These are phyloP conservation scores for Turnera subulata DNA, from an alignment of 345 rosid genomes.

Conservation along the genomic window DNA sequence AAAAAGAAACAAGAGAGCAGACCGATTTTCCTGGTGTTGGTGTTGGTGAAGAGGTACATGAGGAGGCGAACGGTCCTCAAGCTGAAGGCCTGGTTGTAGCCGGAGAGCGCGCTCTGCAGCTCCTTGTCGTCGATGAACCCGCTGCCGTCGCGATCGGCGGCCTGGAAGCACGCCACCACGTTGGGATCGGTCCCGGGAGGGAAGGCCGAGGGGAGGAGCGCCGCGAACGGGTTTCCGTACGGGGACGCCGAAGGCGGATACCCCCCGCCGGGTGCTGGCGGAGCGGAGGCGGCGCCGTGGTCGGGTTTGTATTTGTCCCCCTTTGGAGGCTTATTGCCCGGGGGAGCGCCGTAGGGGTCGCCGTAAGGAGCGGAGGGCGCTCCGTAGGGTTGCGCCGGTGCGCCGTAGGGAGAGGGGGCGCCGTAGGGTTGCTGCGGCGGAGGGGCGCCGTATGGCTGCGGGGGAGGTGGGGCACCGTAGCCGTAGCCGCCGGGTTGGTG, in stretches of 20 bases:
- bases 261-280: constrained; percentile 29
- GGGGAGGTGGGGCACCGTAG: constrained; percentile 37
- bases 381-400: constrained; percentile 30
- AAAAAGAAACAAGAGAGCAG: constrained; percentile 10
- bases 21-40: constrained; percentile 76
- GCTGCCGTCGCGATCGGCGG: constrained; percentile 86
- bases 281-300: not conserved
- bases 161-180: constrained; percentile 68
- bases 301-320: constrained; percentile 38
- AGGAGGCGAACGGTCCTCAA: constrained; percentile 80
- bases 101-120: constrained; percentile 77
- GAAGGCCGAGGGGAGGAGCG: constrained; percentile 73
- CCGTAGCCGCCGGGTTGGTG: constrained; percentile 60
- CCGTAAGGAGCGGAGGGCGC: constrained; percentile 36
- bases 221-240: constrained; percentile 60
- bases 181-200: constrained; percentile 89
- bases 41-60: constrained; percentile 77
- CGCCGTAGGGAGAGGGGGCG: constrained; percentile 27
- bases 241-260: constrained; percentile 33
- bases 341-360: constrained; percentile 32
- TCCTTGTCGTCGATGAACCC: constrained; percentile 87
- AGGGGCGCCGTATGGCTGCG: constrained; percentile 37
- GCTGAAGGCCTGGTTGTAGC: constrained; percentile 81
- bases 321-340: constrained; percentile 60
- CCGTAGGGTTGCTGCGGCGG: constrained; percentile 30